Base-by-base conservation (phyloP, 306 rosid species). In the Datisca glomerata region DNA sequence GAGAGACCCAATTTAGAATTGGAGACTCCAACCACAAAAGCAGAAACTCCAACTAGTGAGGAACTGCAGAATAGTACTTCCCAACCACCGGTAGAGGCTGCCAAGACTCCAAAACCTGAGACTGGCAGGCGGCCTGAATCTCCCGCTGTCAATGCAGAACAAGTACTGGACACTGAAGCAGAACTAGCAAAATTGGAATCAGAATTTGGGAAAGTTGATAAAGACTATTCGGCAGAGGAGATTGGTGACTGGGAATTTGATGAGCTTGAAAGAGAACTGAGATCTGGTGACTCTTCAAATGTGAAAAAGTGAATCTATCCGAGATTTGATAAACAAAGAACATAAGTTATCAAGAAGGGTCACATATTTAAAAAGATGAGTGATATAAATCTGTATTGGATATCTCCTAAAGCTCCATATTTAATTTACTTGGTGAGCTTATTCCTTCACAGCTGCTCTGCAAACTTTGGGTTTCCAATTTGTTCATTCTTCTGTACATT, bases 171-270 rank as follows among this genome's bases (percentile, higher is more conserved):
- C 44, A 56, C 85, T 44, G 94, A 71, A 45, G 91, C 83, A 9
- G 96, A 91, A 62, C 68, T 84, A 41, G 96, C 96, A 15, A 73
- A 78, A 71, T 80, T 80, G 52, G 96, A 84, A 58, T 78, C 96
- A 1, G 94, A 91, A 72, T 72, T 84, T 53, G 98, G 98, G 20
- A 81, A 75, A 46, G 86, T 75, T 16, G 57, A 75, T 52, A 75
- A 65, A 19, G 94, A 91, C 64, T 91, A 91, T 65, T 56, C 92
- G 1, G 9, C 66, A 2, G 94, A 80, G 27, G 98, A 80, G 69
- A 76, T 91, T 46, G 79, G 77, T 17, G 96, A 75, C 51, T 91
- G 98, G 98, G 98, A 91, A 34, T 91, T 91, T 32, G 98, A 91
- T 25, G 98, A 84, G 65, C 98, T 91, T 56, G 98, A 91, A 63